phyloP scores from a whole-genome alignment of 306 rosid species.

The Betula pendula region DNA sequence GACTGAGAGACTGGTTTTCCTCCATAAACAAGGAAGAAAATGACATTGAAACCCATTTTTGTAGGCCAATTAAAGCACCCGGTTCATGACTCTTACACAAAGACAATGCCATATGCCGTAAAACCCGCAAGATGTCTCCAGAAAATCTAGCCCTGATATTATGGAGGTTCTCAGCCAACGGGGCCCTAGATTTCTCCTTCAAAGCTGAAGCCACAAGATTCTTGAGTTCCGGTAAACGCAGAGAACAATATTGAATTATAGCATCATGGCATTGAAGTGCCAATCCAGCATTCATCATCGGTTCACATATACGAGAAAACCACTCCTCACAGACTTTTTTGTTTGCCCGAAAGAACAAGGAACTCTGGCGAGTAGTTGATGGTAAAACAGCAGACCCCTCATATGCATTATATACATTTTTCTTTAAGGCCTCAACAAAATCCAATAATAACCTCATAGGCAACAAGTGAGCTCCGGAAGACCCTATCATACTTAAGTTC shows the following conservation, averaged over 20 bases:
- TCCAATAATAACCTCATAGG: constrained; percentile 90
- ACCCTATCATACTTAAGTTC: constrained; percentile 84
- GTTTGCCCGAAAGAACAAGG: constrained; percentile 92
- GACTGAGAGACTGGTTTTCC: constrained; percentile 56
- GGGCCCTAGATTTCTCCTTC: constrained; percentile 82
- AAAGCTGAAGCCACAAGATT: constrained; percentile 55
- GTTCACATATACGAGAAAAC: constrained; percentile 99
- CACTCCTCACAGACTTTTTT: constrained; percentile 97
- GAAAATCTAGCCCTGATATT: constrained; percentile 57
- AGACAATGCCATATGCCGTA: constrained; percentile 77
- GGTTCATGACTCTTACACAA: constrained; percentile 79
- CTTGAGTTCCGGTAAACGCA: constrained; percentile 80
- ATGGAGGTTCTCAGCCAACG: constrained; percentile 55
- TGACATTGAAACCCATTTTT: constrained; percentile 70
- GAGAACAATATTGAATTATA: constrained; percentile 78
- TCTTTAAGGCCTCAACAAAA: constrained; percentile 91
- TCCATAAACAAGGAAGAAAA: constrained; percentile 70
- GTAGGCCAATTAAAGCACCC: constrained; percentile 78
- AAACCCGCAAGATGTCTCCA: constrained; percentile 65
- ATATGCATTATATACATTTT: constrained; percentile 91
- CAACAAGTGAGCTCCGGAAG: constrained; percentile 91
- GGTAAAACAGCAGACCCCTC: constrained; percentile 92
- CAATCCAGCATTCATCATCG: constrained; percentile 97
- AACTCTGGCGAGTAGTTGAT: constrained; percentile 72
- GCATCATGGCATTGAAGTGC: constrained; percentile 88